phyloP scores from a whole-genome alignment of 2,329 filamentous ascomycete genomes.

The Pyrenochaeta sp. region DNA sequence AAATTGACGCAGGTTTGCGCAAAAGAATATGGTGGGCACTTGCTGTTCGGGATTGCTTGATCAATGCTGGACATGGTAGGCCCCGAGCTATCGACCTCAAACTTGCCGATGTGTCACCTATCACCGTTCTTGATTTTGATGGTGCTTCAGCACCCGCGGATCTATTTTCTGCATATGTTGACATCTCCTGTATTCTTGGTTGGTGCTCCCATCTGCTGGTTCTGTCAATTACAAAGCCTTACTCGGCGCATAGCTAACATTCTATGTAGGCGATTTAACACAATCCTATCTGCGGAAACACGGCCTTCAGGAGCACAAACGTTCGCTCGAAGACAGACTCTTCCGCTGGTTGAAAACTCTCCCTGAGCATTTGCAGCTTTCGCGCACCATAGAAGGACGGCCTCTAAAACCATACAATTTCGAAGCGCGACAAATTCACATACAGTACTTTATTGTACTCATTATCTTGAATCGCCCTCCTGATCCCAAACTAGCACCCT shows the following conservation, averaged over 20 bases:
- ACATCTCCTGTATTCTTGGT: conserved; percentile 50
- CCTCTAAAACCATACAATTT: conserved; percentile 40
- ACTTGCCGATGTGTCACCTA: conserved; percentile 50
- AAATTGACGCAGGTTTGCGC: conserved; percentile 45
- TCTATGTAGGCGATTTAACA: conserved; percentile 47
- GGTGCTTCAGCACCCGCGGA: conserved; percentile 36
- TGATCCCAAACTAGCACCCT: conserved; percentile 39
- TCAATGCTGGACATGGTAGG: conserved; percentile 51
- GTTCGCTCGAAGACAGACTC: conserved; percentile 47
- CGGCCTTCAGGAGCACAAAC: conserved; percentile 38
- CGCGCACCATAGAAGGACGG: conserved; percentile 25
- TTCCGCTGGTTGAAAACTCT: conserved; percentile 51
- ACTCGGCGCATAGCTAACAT: too few species aligned
- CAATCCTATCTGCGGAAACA: conserved; percentile 49
- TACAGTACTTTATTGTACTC: conserved; percentile 50
- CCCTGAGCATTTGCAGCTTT: conserved; percentile 41
- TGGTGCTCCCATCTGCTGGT: background rate
- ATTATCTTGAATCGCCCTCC: conserved; percentile 50
- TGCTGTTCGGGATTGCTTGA: conserved; percentile 51
- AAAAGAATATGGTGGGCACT: conserved; percentile 55
- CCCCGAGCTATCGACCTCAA: conserved; percentile 52
- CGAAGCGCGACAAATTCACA: conserved; percentile 48
- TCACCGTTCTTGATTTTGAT: conserved; percentile 47
- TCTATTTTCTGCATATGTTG: conserved; percentile 50
- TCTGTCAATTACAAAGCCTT: too few species aligned